Evolutionary conservation across 176 grass and related monocot species (phyloP), one percentile per base, ranked within the genome.

Genomic region (Triticum dicoccoides): DNA sequence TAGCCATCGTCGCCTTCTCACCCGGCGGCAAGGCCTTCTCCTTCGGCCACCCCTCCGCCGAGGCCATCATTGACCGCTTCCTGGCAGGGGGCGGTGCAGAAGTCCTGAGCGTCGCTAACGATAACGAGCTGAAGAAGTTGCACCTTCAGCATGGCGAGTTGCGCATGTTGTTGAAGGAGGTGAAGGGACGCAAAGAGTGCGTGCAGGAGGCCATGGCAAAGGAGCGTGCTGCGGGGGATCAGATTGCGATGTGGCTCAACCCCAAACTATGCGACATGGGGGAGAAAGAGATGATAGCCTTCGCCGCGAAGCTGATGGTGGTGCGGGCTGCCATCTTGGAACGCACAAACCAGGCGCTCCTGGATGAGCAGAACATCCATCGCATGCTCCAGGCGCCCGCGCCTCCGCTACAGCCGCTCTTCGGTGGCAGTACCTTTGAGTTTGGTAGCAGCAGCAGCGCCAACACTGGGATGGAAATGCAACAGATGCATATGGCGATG

Each of bases 1-100:
- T 91, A 11, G 62, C 73, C 24, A 66, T 82, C 10, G 80, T 84
- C 21, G 82, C 87, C 24, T 87, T 87, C 84, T 91, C 89, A 54
- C 15, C 51, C 51, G 51, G 51, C 15, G 51, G 51, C 15, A 54
- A 54, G 15, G 51, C 15, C 15, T 54, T 54, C 51, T 54, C 51
- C 15, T 54, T 54, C 51, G 15, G 14, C 51, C 51, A 54, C 51
- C 51, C 51, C 51, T 54, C 51, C 2, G 5, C 5, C 15, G 51
- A 54, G 51, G 51, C 51, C 14, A 0, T 54, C 51, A 54, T 54
- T 54, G 15, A 54, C 51, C 51, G 51, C 5, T 54, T 54, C 51
- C 15, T 54, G 51, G 11, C 32, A 54, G 61, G 44, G 24, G 68
- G 54, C 15, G 66, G 15, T n/a, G 56, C 18, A 10, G 5, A 33